phyloP scores from a whole-genome alignment of 139 green algal genomes.

The Volvox reticuliferus region DNA sequence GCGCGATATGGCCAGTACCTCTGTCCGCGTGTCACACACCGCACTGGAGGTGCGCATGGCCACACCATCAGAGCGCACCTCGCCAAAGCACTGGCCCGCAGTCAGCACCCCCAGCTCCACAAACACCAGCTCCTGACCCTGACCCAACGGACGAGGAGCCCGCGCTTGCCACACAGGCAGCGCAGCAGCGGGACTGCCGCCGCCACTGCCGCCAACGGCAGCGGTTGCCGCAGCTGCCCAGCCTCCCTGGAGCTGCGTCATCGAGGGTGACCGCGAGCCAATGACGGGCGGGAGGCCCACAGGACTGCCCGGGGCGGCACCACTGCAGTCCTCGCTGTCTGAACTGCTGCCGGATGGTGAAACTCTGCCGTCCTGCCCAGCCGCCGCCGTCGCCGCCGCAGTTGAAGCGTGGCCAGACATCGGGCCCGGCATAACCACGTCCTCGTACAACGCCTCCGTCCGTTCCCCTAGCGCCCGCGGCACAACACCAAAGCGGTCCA shows the following conservation, averaged over 20 bases:
- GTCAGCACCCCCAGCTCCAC: slow-evolving; percentile 33
- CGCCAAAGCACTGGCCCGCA: slow-evolving; percentile 44
- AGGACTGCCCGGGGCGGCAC: not conserved
- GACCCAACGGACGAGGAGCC: not conserved
- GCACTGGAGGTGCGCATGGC: not conserved
- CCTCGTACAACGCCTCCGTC: not conserved
- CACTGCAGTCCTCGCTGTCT: not conserved
- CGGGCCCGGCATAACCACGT: slow-evolving; percentile 7
- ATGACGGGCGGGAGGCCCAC: not conserved
- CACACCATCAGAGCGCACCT: slow-evolving; percentile 29
- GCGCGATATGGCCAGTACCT: slow-evolving; percentile 22
- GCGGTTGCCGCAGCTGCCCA: not conserved
- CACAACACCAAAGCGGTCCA: slow-evolving; percentile 3
- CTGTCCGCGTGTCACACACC: slow-evolving; percentile 34
- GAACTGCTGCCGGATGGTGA: not conserved
- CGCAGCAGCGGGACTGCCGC: not conserved
- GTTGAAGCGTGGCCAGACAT: not conserved
- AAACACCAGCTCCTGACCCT: slow-evolving; percentile 17
- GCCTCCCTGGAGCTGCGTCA: not conserved
- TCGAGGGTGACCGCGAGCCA: not conserved
- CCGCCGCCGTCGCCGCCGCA: not conserved
- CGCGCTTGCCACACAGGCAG: slow-evolving; percentile 31
- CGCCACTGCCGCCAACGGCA: not conserved
- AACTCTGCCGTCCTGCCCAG: not conserved
- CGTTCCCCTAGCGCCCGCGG: not conserved